Percentiles rank a stretch among this genome's conserved stretches.
Evolutionary conservation across 2,329 filamentous ascomycete genomes (phyloP).

Genomic region (Tolypocladium tropicale): DNA sequence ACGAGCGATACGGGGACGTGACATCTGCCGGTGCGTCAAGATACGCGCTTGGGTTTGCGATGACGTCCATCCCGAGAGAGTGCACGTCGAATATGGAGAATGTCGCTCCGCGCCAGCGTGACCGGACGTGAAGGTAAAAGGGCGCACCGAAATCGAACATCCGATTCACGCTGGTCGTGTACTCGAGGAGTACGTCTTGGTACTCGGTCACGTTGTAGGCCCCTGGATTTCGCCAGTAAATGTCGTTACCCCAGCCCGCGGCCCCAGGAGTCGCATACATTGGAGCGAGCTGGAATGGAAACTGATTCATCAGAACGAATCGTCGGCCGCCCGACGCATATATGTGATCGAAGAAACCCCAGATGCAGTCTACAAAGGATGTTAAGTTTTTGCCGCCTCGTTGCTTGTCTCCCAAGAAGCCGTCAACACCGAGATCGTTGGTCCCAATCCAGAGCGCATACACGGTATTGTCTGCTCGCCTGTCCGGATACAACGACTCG

Average conservation of each 20-base stretch:
- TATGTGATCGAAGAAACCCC: slow-evolving; percentile 48
- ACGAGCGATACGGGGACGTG: slow-evolving; percentile 46
- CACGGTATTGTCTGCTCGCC: slow-evolving; percentile 49
- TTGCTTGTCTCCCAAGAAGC: slow-evolving; percentile 57
- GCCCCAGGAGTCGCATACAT: slow-evolving; percentile 38
- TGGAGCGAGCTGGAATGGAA: slow-evolving; percentile 57
- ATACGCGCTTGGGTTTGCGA: slow-evolving; percentile 48
- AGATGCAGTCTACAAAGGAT: slow-evolving; percentile 60
- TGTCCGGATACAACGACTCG: slow-evolving; percentile 27
- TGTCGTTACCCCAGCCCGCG: slow-evolving; percentile 6
- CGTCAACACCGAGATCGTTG: slow-evolving; percentile 61
- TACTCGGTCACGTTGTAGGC: slow-evolving; percentile 36
- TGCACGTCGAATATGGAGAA: slow-evolving; percentile 61
- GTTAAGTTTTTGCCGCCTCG: slow-evolving; percentile 46
- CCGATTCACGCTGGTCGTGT: slow-evolving; percentile 38
- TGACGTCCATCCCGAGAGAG: slow-evolving; percentile 53
- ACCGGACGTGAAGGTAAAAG: slow-evolving; percentile 30
- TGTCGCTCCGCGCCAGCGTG: slow-evolving; percentile 45
- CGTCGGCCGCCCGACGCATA: slow-evolving; percentile 57
- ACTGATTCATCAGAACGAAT: slow-evolving; percentile 62
- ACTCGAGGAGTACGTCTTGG: slow-evolving; percentile 32
- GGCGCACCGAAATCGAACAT: slow-evolving; percentile 39
- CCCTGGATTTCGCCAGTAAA: slow-evolving; percentile 36
- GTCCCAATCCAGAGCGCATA: slow-evolving; percentile 76
- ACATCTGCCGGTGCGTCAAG: slow-evolving; percentile 55